phyloP scores from a whole-genome alignment of 2,329 filamentous ascomycete genomes.

The Diplodia scrobiculata region DNA sequence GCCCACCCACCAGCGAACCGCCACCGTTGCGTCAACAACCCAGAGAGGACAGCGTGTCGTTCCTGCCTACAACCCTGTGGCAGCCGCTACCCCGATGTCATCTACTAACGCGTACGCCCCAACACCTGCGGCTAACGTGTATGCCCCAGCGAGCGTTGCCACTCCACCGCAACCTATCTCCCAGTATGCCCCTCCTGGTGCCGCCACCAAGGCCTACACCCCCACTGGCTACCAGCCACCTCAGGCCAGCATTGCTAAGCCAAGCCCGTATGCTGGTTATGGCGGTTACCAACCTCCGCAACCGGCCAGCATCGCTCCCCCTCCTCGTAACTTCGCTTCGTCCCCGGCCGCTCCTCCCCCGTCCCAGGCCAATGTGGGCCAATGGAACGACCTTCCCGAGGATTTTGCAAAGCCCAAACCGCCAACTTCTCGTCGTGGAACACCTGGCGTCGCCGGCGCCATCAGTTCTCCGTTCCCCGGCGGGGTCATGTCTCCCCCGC shows the following conservation, averaged over 20 bases:
- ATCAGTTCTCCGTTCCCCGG: conserved; percentile 76
- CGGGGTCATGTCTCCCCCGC: conserved; percentile 56
- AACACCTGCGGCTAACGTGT: conserved; percentile 34
- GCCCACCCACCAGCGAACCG: conserved; percentile 46
- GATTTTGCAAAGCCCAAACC: conserved; percentile 59
- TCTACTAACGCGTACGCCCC: conserved; percentile 42
- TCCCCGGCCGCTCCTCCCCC: conserved; percentile 67
- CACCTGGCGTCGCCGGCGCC: conserved; percentile 64
- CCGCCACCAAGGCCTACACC: conserved; percentile 48
- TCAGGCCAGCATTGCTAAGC: conserved; percentile 38
- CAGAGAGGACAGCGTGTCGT: conserved; percentile 43
- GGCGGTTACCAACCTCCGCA: conserved; percentile 50
- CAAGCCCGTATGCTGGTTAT: conserved; percentile 40
- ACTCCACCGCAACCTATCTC: conserved; percentile 40
- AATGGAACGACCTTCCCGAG: conserved; percentile 95
- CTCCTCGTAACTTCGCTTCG: conserved; percentile 67
- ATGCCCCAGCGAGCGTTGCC: conserved; percentile 41
- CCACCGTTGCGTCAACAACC: conserved; percentile 41
- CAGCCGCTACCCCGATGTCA: conserved; percentile 31
- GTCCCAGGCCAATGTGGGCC: conserved; percentile 69
- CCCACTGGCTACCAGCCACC: conserved; percentile 58
- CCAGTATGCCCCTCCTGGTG: conserved; percentile 39
- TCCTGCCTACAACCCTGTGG: conserved; percentile 41
- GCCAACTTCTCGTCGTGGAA: conserved; percentile 66
- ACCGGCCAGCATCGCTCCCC: conserved; percentile 56